Evolutionary conservation across 1,139 yeast species (phyloP).

Genomic region (Protomyces inouyei): DNA sequence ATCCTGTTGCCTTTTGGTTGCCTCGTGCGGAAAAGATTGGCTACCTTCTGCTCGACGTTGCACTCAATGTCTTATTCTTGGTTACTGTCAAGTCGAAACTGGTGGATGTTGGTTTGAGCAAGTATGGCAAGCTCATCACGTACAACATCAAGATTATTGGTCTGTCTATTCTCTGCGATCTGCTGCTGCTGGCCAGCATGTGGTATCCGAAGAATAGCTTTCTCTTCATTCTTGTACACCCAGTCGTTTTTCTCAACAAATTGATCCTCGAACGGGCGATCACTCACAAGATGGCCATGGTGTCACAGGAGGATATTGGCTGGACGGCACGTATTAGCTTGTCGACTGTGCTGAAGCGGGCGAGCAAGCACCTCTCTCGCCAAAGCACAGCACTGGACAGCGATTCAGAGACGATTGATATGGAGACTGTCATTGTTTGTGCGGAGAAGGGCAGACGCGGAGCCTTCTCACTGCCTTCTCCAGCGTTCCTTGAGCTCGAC

Average conservation of each 20-base stretch:
- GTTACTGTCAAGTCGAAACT: neutral
- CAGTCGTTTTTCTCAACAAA: conserved; percentile 11
- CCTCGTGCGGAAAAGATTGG: conserved; percentile 10
- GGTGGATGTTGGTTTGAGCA: conserved; percentile 4
- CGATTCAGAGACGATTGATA: neutral
- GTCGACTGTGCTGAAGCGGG: neutral
- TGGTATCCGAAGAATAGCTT: conserved; percentile 10
- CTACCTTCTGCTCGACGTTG: conserved; percentile 1
- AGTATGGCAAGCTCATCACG: conserved; percentile 10
- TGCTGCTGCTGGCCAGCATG: conserved; percentile 1
- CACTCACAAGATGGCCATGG: conserved; percentile 9
- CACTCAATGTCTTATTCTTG: neutral
- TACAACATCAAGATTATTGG: conserved; percentile 1
- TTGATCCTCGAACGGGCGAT: conserved; percentile 11
- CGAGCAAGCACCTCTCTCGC: neutral
- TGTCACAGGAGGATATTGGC: conserved; percentile 1
- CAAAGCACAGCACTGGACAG: neutral
- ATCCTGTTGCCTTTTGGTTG: neutral
- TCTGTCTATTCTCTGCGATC: conserved; percentile 3
- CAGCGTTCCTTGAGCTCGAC: neutral
- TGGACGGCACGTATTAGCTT: neutral
- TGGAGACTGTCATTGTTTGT: neutral
- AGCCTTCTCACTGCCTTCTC: neutral
- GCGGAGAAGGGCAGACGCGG: neutral
- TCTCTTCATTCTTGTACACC: conserved; percentile 14